Evolutionary conservation across 2,329 filamentous ascomycete species (phyloP), one percentile per base, ranked within the genome.

Genomic region (Blastomyces parvus): DNA sequence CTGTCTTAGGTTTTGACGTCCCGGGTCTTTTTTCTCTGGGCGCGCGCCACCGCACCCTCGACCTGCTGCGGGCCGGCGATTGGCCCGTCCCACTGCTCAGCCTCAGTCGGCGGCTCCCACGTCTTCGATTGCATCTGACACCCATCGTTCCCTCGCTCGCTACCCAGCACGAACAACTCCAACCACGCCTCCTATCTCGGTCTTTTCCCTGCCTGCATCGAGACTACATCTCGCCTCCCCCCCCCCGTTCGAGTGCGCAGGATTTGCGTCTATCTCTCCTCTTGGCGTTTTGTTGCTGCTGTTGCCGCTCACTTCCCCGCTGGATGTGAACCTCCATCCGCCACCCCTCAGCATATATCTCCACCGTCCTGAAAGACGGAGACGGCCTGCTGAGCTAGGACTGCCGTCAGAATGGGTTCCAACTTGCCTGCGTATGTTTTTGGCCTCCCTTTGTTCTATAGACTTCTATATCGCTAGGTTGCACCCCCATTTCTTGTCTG

Each of bases 341-440:
- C 48, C 48, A 52, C 48, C 48, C 58, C 38, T 48, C 44, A 38
- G 13, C 59, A 36, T 30, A 36, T 33, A 46, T 50, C 38, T 57
- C 19, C 52, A 61, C 59, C 60, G 52, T 38, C 52, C 55, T 38
- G 52, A 46, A 36, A 44, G 52, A 57, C 50, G 57, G 58, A 61
- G 61, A 59, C 53, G 56, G 61, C 42, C 53, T 63, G 40, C 52
- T 63, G 55, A 62, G 40, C 40, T 36, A 44, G n/a, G 40, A 52
- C 57, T n/a, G 50, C 57, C 36, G 42, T 59, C 74, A 76, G 71
- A 68, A 81, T 82, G 77, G 84, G 86, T 74, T 81, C 84, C 67
- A 85, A 84, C 77, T 79, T 86, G 71, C 83, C 85, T 71, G 78
- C 81, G 86, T 88, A 79, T 33, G 40, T 59, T 36, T 19, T 5